Evolutionary conservation across 2,329 filamentous ascomycete species (phyloP), one percentile per base, ranked within the genome.

Genomic region (Herpomyces periplanetae): DNA sequence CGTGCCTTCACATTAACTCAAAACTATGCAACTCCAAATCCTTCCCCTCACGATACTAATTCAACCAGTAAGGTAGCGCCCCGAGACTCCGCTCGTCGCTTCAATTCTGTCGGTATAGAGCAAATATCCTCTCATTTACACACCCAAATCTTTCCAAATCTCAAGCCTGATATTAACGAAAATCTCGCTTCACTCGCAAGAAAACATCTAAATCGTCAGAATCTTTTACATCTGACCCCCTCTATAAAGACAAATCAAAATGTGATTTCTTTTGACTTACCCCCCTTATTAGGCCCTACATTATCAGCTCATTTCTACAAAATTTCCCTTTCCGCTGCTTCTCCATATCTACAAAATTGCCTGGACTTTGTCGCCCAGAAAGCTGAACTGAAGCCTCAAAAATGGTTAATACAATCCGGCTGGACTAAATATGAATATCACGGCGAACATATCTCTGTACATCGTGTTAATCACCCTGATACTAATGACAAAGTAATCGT

Each of bases 241-340:
- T n/a, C n/a, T n/a, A n/a, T n/a, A n/a, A n/a, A 64, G 30, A 71
- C 84, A 37, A 54, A 52, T 19, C 35, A 35, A 3, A 35, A 38
- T 18, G 68, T 80, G 1, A 60, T 96, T 31, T 64, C 56, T 5
- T 87, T 96, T 35, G 59, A 88, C 29, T 43, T 91, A 3, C 80
- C 80, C 0, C 38, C 45, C 1, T 47, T 96, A 1, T 61, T 71
- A 24, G 80, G 80, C 7, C 35, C 49, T 12, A 68, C 63, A 0
- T 45, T 96, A 5, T 80, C 96, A 35, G 73, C 91, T 34, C 84
- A 96, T 39, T 96, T 96, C 32, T 48, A 69, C 40, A 71, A 56
- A 33, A 50, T 96, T 5, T 84, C 75, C 10, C 48, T 62, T 34
- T 69, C 88, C 34, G 59, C 62, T 16, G 66, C 71, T 3, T 68